A percentile compares a stretch with the other conserved stretches of the same genome.
Conservation (phyloP, 257 asterid species). For the Plectranthus barbatus region DNA sequence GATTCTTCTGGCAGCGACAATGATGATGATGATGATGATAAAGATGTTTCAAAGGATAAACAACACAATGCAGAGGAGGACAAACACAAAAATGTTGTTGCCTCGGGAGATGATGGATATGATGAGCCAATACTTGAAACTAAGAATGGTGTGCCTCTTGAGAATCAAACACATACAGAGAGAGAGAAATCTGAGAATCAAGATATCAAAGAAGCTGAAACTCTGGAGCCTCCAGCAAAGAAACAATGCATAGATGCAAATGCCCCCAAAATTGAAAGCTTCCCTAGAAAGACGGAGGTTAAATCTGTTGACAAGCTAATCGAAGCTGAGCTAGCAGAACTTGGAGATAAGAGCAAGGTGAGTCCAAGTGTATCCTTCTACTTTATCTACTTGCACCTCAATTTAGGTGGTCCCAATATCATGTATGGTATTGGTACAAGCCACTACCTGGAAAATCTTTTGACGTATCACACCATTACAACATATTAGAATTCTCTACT, state of each 20-base stretch:
- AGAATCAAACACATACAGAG: conserved; percentile 27
- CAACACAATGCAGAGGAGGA: conserved; percentile 12
- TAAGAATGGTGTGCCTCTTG: conserved; percentile 21
- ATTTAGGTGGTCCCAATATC: neutral
- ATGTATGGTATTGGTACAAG: neutral
- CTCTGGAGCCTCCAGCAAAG: conserved; percentile 54
- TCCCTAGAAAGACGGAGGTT: conserved; percentile 28
- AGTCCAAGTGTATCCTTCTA: conserved; percentile 9
- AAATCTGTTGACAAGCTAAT: conserved; percentile 75
- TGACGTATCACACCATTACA: neutral
- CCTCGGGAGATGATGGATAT: conserved; percentile 18
- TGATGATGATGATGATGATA: conserved; percentile 38
- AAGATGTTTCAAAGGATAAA: conserved; percentile 24
- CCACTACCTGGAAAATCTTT: neutral
- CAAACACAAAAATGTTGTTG: conserved; percentile 16
- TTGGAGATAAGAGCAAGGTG: conserved; percentile 87
- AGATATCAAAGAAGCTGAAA: conserved; percentile 35
- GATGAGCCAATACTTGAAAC: conserved; percentile 21
- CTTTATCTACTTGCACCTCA: neutral
- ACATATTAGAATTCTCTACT: neutral
- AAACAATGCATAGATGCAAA: conserved; percentile 41
- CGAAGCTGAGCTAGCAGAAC: conserved; percentile 84
- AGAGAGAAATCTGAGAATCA: conserved; percentile 27
- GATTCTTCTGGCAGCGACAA: conserved; percentile 53
- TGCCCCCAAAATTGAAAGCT: conserved; percentile 18